Evolutionary conservation across 2,329 filamentous ascomycete genomes (phyloP).

Genomic region (Calonectria fujianensis): DNA sequence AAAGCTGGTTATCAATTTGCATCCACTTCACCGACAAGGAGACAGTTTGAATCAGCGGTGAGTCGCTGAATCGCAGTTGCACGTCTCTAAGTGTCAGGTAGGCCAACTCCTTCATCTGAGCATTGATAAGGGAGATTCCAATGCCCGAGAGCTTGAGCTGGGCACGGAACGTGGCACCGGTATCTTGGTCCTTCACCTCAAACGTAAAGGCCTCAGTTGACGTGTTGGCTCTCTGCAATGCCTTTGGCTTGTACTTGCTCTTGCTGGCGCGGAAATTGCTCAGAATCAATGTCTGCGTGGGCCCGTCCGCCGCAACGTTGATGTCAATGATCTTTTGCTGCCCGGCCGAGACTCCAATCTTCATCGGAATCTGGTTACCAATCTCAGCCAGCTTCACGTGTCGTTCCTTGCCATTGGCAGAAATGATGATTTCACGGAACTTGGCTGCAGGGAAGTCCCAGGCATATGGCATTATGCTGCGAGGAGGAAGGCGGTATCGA

Average conservation of each 20-base stretch:
- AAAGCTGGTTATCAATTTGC: constrained; percentile 98
- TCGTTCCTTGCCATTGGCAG: constrained; percentile 74
- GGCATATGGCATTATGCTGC: constrained; percentile 99
- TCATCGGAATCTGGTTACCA: constrained; percentile 96
- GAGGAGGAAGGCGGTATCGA: constrained; percentile 90
- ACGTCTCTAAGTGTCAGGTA: constrained; percentile 96
- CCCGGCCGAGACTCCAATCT: constrained; percentile 81
- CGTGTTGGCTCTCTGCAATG: constrained; percentile 67
- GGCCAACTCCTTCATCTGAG: constrained; percentile 91
- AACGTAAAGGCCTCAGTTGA: constrained; percentile 85
- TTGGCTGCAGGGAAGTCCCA: constrained; percentile 99
- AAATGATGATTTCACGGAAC: constrained; percentile 91
- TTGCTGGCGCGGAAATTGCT: constrained; percentile 95
- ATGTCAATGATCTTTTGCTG: constrained; percentile 94
- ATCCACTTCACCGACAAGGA: constrained; percentile 98
- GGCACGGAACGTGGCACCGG: constrained; percentile 90
- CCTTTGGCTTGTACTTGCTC: constrained; percentile 86
- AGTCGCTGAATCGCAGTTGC: constrained; percentile 93
- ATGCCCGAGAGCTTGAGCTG: constrained; percentile 92
- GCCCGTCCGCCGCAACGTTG: constrained; percentile 95
- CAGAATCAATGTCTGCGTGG: constrained; percentile 93
- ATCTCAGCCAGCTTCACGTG: constrained; percentile 98
- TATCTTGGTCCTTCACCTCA: constrained; percentile 94
- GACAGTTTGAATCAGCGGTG: constrained; percentile 93
- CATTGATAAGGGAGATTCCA: constrained; percentile 94